Percentiles rank a stretch among this genome's conserved stretches.
phyloP scores from a whole-genome alignment of 2,329 filamentous ascomycete genomes.

The Penicillium paneum region DNA sequence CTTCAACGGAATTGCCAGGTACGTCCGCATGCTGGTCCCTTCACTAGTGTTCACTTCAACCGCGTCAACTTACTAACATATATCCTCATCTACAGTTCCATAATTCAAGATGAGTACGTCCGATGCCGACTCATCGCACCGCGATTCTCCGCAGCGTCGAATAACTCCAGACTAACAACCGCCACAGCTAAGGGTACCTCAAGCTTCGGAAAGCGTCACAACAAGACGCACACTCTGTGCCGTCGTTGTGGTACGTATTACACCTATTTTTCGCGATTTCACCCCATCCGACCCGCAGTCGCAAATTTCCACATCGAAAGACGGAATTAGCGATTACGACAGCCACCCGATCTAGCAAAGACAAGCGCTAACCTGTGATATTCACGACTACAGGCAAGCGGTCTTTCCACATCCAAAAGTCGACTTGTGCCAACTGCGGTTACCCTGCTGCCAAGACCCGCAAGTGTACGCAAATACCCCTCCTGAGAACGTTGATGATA shows the following conservation, averaged over 20 bases:
- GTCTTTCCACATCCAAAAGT: slow-evolving; percentile 99
- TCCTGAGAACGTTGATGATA: slow-evolving; percentile 11
- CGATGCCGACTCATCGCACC: slow-evolving; percentile 27
- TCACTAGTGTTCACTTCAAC: slow-evolving; percentile 2
- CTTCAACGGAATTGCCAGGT: slow-evolving; percentile 48
- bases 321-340: slow-evolving; percentile 12
- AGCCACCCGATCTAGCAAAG: slow-evolving; percentile 8
- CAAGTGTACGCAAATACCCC: slow-evolving; percentile 73
- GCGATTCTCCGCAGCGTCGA: slow-evolving; percentile 23
- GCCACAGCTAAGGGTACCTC: slow-evolving; percentile 67
- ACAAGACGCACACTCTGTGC: slow-evolving; percentile 98
- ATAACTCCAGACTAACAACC: slow-evolving; percentile 44
- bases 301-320: slow-evolving; percentile 15
- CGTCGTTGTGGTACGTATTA: slow-evolving; percentile 87
- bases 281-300: slow-evolving; percentile 15
- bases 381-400: slow-evolving; percentile 66
- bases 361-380: slow-evolving; percentile 28
- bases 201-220: slow-evolving; percentile 79
- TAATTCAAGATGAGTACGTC: slow-evolving; percentile 60
- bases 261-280: slow-evolving; percentile 16
- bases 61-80: slow-evolving; percentile 24
- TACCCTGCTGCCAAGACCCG: slow-evolving; percentile 96
- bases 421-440: slow-evolving; percentile 92
- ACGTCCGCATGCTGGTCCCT: slow-evolving; percentile 24
- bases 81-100: slow-evolving; percentile 38